A percentile compares a stretch with the other conserved stretches of the same genome.
Conservation (phyloP, 2,329 filamentous ascomycete species). For the Claviceps maximensis region DNA sequence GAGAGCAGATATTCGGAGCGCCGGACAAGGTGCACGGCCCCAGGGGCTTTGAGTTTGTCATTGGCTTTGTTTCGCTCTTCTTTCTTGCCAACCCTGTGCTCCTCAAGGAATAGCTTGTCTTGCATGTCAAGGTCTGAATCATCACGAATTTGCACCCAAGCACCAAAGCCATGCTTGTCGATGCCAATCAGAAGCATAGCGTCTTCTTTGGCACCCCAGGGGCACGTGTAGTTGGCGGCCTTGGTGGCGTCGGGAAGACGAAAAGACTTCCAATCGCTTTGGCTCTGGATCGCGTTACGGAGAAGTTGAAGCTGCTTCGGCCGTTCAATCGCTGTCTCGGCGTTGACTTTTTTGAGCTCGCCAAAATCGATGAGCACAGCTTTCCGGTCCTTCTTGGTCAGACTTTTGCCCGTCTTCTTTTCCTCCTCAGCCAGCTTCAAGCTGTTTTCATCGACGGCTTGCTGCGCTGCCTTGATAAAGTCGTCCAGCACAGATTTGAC, state of each 20-base stretch:
- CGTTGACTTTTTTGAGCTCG: conserved; percentile 88
- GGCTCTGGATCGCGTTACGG: conserved; percentile 54
- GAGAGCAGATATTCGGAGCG: conserved; percentile 90
- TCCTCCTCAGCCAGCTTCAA: conserved; percentile 68
- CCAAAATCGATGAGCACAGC: conserved; percentile 91
- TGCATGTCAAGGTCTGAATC: conserved; percentile 72
- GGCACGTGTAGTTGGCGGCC: conserved; percentile 76
- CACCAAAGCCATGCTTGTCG: conserved; percentile 84
- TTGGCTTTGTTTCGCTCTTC: conserved; percentile 73
- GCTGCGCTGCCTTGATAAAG: conserved; percentile 46
- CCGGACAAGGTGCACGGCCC: conserved; percentile 92
- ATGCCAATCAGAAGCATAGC: conserved; percentile 96
- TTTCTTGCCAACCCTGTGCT: conserved; percentile 96
- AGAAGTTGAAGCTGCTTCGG: conserved; percentile 80
- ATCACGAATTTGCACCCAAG: conserved; percentile 89
- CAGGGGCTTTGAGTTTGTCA: conserved; percentile 76
- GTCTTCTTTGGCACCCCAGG: conserved; percentile 88
- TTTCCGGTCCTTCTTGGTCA: conserved; percentile 96
- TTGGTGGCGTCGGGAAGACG: conserved; percentile 86
- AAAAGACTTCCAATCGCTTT: conserved; percentile 63
- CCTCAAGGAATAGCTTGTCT: conserved; percentile 92
- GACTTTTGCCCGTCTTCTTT: conserved; percentile 63
- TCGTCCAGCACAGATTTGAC: conserved; percentile 65
- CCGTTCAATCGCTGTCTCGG: conserved; percentile 85
- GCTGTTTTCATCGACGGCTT: conserved; percentile 52